Evolutionary conservation across 345 rosid species (phyloP).

Genomic region (Citrus reticulata): DNA sequence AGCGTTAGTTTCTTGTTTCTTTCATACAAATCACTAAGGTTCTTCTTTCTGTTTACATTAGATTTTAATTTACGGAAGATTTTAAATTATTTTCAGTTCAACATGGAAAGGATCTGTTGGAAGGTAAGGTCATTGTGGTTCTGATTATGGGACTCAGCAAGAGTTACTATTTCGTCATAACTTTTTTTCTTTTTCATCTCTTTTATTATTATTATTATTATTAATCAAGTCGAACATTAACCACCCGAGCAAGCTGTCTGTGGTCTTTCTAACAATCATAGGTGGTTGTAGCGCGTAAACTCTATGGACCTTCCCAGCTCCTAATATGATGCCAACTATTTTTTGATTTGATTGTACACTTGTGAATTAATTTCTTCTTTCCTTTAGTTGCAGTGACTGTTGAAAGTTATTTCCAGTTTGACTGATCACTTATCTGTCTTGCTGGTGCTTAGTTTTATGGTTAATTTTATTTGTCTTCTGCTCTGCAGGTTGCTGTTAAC

Average conservation of each 20-base stretch:
- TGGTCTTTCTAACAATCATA: not conserved
- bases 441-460: not conserved
- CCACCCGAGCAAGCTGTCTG: not conserved
- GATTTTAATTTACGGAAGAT: not conserved
- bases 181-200: not conserved
- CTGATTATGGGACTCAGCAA: not conserved
- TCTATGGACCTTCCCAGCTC: no score
- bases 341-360: not conserved
- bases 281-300: not conserved
- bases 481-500: conserved; percentile 71
- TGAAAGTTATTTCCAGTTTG: conserved; percentile 7
- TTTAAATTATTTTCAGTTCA: not conserved
- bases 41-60: not conserved
- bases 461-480: not conserved
- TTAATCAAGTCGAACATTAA: not conserved
- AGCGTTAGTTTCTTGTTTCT: not conserved
- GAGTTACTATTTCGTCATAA: not conserved
- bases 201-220: no score
- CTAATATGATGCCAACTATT: not conserved
- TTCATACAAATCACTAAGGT: not conserved
- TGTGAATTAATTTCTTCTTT: not conserved
- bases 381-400: not conserved
- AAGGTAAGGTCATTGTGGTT: not conserved
- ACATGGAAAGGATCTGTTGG: not conserved
- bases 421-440: not conserved